Evolutionary conservation across 1,139 yeast genomes (phyloP), one percentile per base, ranked within the genome.

Genomic region (Diutina catenulata): DNA sequence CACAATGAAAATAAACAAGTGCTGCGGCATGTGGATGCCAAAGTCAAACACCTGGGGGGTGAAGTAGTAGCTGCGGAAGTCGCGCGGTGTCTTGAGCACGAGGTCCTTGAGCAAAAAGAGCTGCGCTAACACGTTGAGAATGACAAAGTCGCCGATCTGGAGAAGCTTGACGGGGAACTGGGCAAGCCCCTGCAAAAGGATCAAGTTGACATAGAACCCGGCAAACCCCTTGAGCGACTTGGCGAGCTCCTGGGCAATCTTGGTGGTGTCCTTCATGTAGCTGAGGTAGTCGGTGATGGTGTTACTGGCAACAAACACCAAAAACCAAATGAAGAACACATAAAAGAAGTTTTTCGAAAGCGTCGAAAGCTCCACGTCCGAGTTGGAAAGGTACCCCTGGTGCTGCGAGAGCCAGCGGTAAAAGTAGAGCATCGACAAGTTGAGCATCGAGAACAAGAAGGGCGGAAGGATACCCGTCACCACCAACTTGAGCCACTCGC

Each of bases 331-430:
- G 52, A 84, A 83, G 54, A 86, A 84, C 29, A 83, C 78, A 56
- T 80, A 86, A 53, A 82, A 77, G 56, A 83, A 84, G 57, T 86
- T 84, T 60, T 86, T 84, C 43, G 81, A 72, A 11, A 84, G 76
- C 1, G 84, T 71, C 0, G 91, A 76, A 25, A 84, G 61, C 54
- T 84, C 95, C 40, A 77, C 83, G 48, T 84, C 94, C 27, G 91
- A 84, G 46, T 77, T 76, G 6, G 93, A 80, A 7, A 83, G 68
- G 48, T 73, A 74, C 0, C 95, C 95, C 56, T 84, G 95, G 38
- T 68, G 57, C 33, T 68, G 60, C 2, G 94, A 74, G 33, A 84
- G 64, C 58, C 71, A 80, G 23, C 78, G 76, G 50, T 81, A 84
- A 39, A 83, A 68, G 53, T 79, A 83, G 1, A 95, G 95, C 48